Evolutionary conservation across 1,284 basidiomycete genomes (phyloP), one percentile per base, ranked within the genome.

Genomic region (Fomitopsis palustris): DNA sequence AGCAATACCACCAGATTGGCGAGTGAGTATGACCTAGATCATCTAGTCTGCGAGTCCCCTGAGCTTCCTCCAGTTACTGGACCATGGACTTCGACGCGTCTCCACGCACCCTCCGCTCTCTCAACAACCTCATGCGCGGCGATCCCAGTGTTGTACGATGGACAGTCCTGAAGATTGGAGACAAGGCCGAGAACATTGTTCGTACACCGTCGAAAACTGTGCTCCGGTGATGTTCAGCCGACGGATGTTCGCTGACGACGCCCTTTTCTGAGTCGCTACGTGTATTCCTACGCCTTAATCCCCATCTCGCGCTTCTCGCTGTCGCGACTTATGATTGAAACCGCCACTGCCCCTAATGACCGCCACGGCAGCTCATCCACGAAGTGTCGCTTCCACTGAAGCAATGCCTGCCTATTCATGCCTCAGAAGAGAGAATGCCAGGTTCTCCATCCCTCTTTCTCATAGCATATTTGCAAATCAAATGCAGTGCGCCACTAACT

Each of bases 51-150:
- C n/a, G 37, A 19, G 33, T 31, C 5, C n/a, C n/a, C 42, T 54
- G 12, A 37, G 17, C 5, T 56, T 61, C 45, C 35, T n/a, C 17
- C 67, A 95, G 93, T 69, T 95, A 95, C 74, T 95, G 93, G 92
- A 85, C 89, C 16, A 84, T 95, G 79, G 84, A 94, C 71, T 95
- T 95, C 71, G 93, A 95, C 77, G 85, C 91, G 3, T 90, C 90
- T 8, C 92, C 93, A 8, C 77, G 78, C 53, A 85, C 85, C 0
- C 79, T 95, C 59, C 77, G 79, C 23, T 77, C 81, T 4, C 78
- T 95, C 41, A 84, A 85, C 65, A 75, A 77, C 25, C 79, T 89
- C 56, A 81, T 95, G 74, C 84, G 87, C 16, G 81, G 79, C 56
- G 93, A 95, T 67, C 92, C 92, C 19, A 83, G 90, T 42, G 91